Evolutionary conservation across 1,284 basidiomycete genomes (phyloP).

Genomic region (Heliocybe sulcata): DNA sequence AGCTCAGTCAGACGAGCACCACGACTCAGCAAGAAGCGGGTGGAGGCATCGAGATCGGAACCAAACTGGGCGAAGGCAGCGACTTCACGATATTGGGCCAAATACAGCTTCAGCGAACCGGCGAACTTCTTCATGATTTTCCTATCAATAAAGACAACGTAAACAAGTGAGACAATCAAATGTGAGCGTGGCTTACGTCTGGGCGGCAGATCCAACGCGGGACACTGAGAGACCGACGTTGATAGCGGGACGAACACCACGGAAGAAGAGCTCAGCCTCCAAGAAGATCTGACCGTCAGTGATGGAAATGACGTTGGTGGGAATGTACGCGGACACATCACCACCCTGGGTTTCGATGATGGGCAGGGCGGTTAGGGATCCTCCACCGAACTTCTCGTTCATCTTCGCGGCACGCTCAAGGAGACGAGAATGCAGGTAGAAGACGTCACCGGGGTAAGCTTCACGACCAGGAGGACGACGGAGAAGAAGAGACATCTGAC

Average conservation of each 20-base stretch:
- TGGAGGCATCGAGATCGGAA: slow-evolving; percentile 99
- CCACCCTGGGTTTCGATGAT: slow-evolving; percentile 99
- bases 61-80: slow-evolving; percentile 99
- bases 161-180: slow-evolving; percentile 1
- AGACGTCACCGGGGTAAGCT: slow-evolving; percentile 99
- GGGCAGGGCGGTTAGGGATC: slow-evolving; percentile 96
- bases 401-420: slow-evolving; percentile 99
- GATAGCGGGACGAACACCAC: slow-evolving; percentile 98
- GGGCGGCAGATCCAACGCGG: slow-evolving; percentile 98
- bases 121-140: slow-evolving; percentile 99
- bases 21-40: slow-evolving; percentile 94
- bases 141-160: slow-evolving; percentile 25
- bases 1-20: slow-evolving; percentile 98
- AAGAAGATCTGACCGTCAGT: slow-evolving; percentile 99
- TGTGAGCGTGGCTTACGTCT: slow-evolving; percentile 72
- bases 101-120: slow-evolving; percentile 98
- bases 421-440: slow-evolving; percentile 99
- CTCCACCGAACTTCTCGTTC: slow-evolving; percentile 96
- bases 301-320: slow-evolving; percentile 90
- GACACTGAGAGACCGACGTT: slow-evolving; percentile 99
- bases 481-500: slow-evolving; percentile 99
- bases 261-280: slow-evolving; percentile 99
- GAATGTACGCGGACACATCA: slow-evolving; percentile 99
- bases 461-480: slow-evolving; percentile 99
- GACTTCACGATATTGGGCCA: slow-evolving; percentile 99